Conservation (phyloP, 2,329 filamentous ascomycete species). For the Aspergillus arachidicola region DNA sequence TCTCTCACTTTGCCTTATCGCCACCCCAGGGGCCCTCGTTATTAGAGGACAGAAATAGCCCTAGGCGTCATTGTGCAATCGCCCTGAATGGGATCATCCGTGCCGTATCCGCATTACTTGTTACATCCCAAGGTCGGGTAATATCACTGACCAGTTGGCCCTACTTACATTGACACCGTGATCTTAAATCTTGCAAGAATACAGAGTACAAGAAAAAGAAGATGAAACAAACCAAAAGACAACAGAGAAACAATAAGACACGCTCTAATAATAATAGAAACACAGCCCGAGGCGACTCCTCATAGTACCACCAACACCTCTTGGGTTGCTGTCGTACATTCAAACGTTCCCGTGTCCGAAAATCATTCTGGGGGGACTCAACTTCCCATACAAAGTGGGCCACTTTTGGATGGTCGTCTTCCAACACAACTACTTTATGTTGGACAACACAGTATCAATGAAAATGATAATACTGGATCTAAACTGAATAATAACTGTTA, state of each 20-base stretch:
- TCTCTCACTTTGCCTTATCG: constrained; percentile 4
- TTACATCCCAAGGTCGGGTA: no score
- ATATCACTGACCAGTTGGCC: background rate
- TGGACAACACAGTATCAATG: background rate
- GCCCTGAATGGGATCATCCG: background rate
- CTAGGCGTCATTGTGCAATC: background rate
- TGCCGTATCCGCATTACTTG: background rate
- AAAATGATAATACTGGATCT: background rate
- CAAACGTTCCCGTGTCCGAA: constrained; percentile 20
- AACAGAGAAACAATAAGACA: no score
- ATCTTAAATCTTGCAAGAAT: background rate
- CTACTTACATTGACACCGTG: background rate
- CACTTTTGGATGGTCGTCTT: background rate
- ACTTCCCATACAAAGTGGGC: constrained; percentile 26
- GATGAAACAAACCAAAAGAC: background rate
- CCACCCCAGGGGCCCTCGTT: background rate
- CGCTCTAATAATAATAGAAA: no score
- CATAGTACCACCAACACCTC: constrained; percentile 12
- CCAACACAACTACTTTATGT: no score
- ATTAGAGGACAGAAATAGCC: constrained; percentile 21
- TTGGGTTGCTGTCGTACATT: background rate
- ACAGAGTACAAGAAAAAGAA: background rate
- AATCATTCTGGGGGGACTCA: constrained; percentile 16
- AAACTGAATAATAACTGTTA: no score
- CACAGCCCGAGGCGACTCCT: background rate